These are phyloP conservation scores for Coemansia sp. DNA, from an alignment of 192 early-diverging fungal genomes.

Conservation along the genomic window DNA sequence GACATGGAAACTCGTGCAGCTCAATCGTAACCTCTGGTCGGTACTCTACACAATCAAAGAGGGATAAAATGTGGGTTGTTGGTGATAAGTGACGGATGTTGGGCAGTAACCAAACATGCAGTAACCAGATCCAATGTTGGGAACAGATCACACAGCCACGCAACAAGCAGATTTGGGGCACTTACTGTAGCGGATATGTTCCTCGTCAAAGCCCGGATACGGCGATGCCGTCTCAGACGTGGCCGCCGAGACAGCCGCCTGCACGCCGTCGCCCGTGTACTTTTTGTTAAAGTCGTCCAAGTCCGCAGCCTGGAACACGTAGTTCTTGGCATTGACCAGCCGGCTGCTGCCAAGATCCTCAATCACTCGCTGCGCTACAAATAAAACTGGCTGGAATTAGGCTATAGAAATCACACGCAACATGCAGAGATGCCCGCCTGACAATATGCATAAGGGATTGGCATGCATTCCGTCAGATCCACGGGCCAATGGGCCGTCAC, in stretches of 20 bases:
- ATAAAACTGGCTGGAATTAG: neutral
- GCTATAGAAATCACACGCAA: neutral
- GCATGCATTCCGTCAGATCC: conserved; percentile 9
- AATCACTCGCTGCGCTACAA: conserved; percentile 51
- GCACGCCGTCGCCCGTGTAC: conserved; percentile 26
- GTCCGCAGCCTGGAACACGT: conserved; percentile 40
- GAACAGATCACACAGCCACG: neutral
- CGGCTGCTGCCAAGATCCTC: conserved; percentile 44
- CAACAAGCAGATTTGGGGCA: neutral
- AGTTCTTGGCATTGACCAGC: conserved; percentile 45
- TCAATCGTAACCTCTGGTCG: conserved; percentile 55
- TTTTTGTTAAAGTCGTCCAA: conserved; percentile 53
- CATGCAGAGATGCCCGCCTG: neutral
- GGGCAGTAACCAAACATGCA: neutral
- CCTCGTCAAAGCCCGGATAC: conserved; percentile 48
- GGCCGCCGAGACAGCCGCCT: conserved; percentile 13
- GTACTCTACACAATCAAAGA: conserved; percentile 38
- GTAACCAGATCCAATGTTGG: neutral
- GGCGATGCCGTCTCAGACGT: conserved; percentile 40
- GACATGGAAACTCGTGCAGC: conserved; percentile 53
- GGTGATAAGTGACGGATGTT: neutral
- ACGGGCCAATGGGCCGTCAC: conserved; percentile 13
- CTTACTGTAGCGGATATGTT: conserved; percentile 57
- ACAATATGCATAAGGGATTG: conserved; percentile 12
- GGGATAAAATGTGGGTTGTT: neutral